Base-by-base conservation (phyloP, 306 rosid species). In the Sechiopsis laciniata region DNA sequence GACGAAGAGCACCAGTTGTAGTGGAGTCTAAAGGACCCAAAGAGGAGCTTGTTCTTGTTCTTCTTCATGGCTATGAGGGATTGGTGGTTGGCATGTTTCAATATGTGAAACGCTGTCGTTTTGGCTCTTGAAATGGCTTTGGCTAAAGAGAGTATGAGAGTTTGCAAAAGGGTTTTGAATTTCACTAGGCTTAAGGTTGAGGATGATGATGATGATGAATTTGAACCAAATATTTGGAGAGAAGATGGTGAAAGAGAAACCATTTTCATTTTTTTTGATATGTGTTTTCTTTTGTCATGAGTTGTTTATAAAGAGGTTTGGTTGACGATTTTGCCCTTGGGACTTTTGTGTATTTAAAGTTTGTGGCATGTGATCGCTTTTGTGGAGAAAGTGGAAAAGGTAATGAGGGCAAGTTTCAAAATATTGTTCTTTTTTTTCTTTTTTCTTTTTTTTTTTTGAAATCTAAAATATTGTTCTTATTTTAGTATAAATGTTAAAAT, bases 111-210 rank as follows among this genome's bases (percentile, higher is more conserved):
- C 55, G 86, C 26, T 14, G 77, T 13, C 20, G 86, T 37, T 63
- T 87, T 93, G 81, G 83, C 78, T 51, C 82, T 83, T 68, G 93
- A 89, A 0, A 94, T 82, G 12, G 78, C 79, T 1, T 89, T 87
- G 3, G 86, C 66, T 40, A 84, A 87, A 2, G 93, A 87, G 20
- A 86, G 74, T 62, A 91, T 68, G 77, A 89, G 79, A 40, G 91
- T 83, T 76, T 82, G 87, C 76, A 91, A 64, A 46, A 86, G 79
- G 59, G 79, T 78, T 75, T 94, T 94, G 58, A 91, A 74, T 80
- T 86, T 89, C 66, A 57, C 73, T 55, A 85, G 77, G 81, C 74
- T 79, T 51, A 79, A 46, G 45, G 82, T 6, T 48, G 88, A 70
- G 24, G 77, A 55, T 0, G 79, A 46, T 37, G 82, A 4, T 48